These are phyloP conservation scores for Choanephora cucurbitarum DNA, from an alignment of 371 early-diverging fungal species.

Conservation along the genomic window DNA sequence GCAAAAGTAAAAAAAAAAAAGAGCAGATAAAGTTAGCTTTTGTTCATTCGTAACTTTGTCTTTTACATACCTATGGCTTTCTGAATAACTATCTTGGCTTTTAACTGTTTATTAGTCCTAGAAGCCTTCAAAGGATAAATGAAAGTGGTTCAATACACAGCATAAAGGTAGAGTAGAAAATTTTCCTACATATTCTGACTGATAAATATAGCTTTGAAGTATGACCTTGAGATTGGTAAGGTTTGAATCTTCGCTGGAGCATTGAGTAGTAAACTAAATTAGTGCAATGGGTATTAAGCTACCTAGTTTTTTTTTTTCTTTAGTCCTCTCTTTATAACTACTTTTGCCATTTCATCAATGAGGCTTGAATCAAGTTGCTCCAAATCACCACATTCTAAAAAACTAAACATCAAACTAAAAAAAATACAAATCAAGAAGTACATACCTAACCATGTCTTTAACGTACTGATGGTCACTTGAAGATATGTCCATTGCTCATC, in stretches of 20 bases:
- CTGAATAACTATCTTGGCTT: background rate
- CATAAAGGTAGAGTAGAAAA: background rate
- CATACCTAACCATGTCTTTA: slow-evolving; percentile 14
- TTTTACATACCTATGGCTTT: background rate
- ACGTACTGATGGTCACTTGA: slow-evolving; percentile 1
- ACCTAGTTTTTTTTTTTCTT: too few species aligned
- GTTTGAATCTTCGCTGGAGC: background rate
- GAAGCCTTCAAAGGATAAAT: too few species aligned
- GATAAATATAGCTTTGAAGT: slow-evolving; percentile 10
- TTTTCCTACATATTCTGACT: slow-evolving; percentile 13
- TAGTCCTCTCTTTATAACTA: background rate
- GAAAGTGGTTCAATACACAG: background rate
- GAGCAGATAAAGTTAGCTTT: background rate
- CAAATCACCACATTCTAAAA: slow-evolving; percentile 7
- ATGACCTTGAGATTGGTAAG: background rate
- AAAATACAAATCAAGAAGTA: background rate
- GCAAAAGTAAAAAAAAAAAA: background rate
- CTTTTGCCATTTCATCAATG: slow-evolving; percentile 7
- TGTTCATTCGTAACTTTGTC: background rate
- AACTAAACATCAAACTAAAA: background rate
- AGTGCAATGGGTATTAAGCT: background rate
- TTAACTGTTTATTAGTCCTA: background rate
- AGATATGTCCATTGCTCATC: slow-evolving; percentile 9
- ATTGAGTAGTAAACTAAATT: background rate
- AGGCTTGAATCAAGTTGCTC: background rate